phyloP scores from a whole-genome alignment of 345 rosid genomes.

The Brassica juncea region DNA sequence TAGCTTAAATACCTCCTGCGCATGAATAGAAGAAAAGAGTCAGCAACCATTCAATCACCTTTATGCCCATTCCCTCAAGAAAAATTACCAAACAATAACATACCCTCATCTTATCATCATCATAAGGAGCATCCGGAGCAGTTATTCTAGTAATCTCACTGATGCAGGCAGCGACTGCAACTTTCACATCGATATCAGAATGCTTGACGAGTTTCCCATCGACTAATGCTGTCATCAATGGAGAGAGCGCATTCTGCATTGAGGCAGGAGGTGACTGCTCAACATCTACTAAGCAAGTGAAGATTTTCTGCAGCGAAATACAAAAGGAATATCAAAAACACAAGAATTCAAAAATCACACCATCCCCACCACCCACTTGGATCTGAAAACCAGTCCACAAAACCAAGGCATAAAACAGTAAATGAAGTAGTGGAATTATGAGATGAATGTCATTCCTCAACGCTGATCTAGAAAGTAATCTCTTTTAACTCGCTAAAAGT shows the following conservation, averaged over 20 bases:
- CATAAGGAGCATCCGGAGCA: slow-evolving; percentile 97
- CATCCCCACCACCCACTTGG: not conserved
- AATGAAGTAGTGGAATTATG: not conserved
- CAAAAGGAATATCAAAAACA: slow-evolving; percentile 22
- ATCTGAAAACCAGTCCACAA: not conserved
- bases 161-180: slow-evolving; percentile 90
- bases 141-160: slow-evolving; percentile 98
- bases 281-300: slow-evolving; percentile 61
- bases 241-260: slow-evolving; percentile 71
- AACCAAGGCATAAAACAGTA: not conserved
- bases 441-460: not conserved
- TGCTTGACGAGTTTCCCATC: slow-evolving; percentile 63
- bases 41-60: not conserved
- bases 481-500: not conserved
- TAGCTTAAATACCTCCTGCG: slow-evolving; percentile 86
- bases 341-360: not conserved
- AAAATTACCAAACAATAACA: not conserved
- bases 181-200: slow-evolving; percentile 77
- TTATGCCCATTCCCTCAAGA: not conserved
- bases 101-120: slow-evolving; percentile 92
- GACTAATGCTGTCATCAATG: slow-evolving; percentile 72
- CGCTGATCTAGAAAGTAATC: not conserved
- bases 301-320: slow-evolving; percentile 60
- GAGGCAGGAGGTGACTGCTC: slow-evolving; percentile 80
- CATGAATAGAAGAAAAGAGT: slow-evolving; percentile 18